These are phyloP conservation scores for Coemansia sp. DNA, from an alignment of 192 early-diverging fungal genomes.

Conservation along the genomic window DNA sequence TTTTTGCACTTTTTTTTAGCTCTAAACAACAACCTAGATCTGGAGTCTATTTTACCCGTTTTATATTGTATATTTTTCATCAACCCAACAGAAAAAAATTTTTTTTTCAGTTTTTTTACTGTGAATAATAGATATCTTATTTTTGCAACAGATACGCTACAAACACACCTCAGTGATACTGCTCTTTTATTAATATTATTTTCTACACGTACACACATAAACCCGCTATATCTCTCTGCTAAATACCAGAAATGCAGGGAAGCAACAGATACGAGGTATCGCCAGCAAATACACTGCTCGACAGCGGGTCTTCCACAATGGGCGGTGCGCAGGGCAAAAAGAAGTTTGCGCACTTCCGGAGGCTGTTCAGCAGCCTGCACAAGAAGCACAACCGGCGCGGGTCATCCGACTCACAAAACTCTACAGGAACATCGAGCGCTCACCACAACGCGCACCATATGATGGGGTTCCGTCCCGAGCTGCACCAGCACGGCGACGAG, in stretches of 20 bases:
- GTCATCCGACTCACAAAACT: slow-evolving; percentile 20
- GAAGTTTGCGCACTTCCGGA: slow-evolving; percentile 56
- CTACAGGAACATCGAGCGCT: not conserved
- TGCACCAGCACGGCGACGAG: slow-evolving; percentile 11
- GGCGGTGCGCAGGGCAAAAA: slow-evolving; percentile 47
- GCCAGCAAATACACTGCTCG: slow-evolving; percentile 42
- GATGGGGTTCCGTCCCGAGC: slow-evolving; percentile 13
- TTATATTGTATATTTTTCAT: no score
- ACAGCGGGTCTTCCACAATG: slow-evolving; percentile 17
- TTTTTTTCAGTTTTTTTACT: no score
- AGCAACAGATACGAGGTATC: slow-evolving; percentile 42
- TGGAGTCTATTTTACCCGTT: no score
- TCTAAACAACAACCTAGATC: no score
- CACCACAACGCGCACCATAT: slow-evolving; percentile 19
- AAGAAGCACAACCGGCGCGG: slow-evolving; percentile 34
- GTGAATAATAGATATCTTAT: no score
- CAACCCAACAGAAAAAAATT: no score
- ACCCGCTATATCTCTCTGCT: not conserved
- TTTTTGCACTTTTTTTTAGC: no score
- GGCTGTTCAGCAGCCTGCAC: slow-evolving; percentile 51
- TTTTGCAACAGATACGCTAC: no score
- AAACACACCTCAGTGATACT: no score
- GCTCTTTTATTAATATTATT: no score
- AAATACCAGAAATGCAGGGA: slow-evolving; percentile 23
- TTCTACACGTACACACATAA: not conserved